Evolutionary conservation across 306 rosid species (phyloP).

Genomic region (Psophocarpus tetragonolobus): DNA sequence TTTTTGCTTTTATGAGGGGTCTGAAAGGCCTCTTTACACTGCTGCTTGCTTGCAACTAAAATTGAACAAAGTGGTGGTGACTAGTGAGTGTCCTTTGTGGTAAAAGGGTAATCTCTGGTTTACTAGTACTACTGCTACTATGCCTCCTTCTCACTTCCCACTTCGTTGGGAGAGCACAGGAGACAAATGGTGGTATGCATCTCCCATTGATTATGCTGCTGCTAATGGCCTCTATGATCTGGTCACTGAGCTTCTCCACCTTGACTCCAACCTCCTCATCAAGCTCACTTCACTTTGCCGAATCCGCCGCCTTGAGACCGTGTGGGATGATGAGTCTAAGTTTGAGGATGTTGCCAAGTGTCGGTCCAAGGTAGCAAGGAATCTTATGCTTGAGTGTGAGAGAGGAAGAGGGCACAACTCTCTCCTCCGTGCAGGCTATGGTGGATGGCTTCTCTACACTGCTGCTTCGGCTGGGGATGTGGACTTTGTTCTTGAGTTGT

Average conservation of each 20-base stretch:
- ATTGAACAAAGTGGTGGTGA: neutral
- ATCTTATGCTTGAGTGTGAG: constrained; percentile 68
- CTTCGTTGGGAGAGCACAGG: constrained; percentile 96
- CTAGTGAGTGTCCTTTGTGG: neutral
- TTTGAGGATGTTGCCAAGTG: constrained; percentile 68
- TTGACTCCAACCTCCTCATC: constrained; percentile 87
- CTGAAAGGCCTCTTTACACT: constrained; percentile 23
- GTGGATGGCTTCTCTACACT: constrained; percentile 96
- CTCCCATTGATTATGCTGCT: constrained; percentile 93
- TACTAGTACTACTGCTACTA: neutral
- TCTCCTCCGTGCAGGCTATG: constrained; percentile 82
- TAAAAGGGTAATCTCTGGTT: neutral
- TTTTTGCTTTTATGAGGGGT: constrained; percentile 25
- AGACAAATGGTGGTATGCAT: constrained; percentile 94
- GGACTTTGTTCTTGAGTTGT: constrained; percentile 60
- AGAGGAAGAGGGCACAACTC: constrained; percentile 53
- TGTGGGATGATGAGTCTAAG: constrained; percentile 82
- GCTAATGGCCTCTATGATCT: constrained; percentile 90
- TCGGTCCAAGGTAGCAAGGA: constrained; percentile 73
- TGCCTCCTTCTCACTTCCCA: constrained; percentile 68
- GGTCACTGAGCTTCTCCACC: constrained; percentile 88
- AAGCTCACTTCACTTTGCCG: constrained; percentile 90
- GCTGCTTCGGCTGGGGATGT: constrained; percentile 92
- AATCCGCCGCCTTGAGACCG: constrained; percentile 91
- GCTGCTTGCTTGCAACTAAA: neutral